Evolutionary conservation across 257 asterid species (phyloP).

Genomic region (Mentha longifolia): DNA sequence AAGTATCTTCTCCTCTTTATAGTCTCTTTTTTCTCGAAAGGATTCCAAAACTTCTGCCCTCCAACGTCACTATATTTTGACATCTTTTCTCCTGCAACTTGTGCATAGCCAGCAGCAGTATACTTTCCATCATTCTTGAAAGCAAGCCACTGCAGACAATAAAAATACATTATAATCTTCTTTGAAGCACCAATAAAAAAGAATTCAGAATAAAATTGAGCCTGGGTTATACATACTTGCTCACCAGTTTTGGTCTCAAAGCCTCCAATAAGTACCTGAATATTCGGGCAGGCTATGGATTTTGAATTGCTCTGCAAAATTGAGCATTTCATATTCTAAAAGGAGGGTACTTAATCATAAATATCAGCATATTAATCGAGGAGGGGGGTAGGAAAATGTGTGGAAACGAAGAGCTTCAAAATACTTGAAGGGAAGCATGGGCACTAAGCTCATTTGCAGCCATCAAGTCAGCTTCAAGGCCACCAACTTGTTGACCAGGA

Average conservation of each 20-base stretch:
- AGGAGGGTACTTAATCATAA: slow-evolving; percentile 6
- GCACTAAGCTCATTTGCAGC: slow-evolving; percentile 94
- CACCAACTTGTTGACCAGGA: slow-evolving; percentile 95
- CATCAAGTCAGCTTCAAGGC: slow-evolving; percentile 83
- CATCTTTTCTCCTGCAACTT: slow-evolving; percentile 69
- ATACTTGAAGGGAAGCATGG: slow-evolving; percentile 87
- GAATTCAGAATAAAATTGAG: slow-evolving; percentile 21
- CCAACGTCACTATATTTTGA: slow-evolving; percentile 55
- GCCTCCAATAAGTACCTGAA: slow-evolving; percentile 87
- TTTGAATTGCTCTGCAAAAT: slow-evolving; percentile 62
- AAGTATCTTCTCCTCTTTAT: slow-evolving; percentile 69
- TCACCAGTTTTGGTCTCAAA: slow-evolving; percentile 95
- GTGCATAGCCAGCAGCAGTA: slow-evolving; percentile 89
- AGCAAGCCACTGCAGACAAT: slow-evolving; percentile 85
- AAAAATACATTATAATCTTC: slow-evolving; percentile 15
- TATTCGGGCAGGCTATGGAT: slow-evolving; percentile 50
- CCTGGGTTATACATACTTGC: slow-evolving; percentile 56
- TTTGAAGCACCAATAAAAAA: background rate
- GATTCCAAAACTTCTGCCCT: slow-evolving; percentile 72
- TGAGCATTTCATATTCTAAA: slow-evolving; percentile 26
- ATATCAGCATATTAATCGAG: background rate
- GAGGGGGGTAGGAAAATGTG: slow-evolving; percentile 3
- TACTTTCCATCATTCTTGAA: slow-evolving; percentile 82
- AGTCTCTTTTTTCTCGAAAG: slow-evolving; percentile 70
- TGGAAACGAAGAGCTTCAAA: slow-evolving; percentile 19